Evolutionary conservation across 108 stramenopile genomes (phyloP).

Genomic region (Skeletonema grethae): DNA sequence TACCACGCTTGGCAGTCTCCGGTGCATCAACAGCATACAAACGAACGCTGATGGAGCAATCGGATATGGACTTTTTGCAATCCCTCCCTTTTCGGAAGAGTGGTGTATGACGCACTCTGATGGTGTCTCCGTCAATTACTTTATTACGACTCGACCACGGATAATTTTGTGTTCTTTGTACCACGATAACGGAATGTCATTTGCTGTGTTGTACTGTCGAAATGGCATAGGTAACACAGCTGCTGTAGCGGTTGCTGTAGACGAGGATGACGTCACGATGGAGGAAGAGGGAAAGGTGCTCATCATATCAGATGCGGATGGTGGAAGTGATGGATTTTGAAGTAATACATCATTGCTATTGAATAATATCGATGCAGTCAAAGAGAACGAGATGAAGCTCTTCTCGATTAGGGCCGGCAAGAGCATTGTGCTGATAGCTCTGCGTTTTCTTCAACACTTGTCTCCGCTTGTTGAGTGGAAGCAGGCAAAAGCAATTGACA

Average conservation of each 20-base stretch:
- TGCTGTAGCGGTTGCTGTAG: conserved; percentile 10
- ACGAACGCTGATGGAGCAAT: conserved; percentile 58
- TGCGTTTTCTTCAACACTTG: too few relatives aligned
- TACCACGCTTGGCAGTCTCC: conserved; percentile 56
- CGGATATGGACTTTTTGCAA: conserved; percentile 20
- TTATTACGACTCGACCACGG: conserved; percentile 55
- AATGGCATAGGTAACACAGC: conserved; percentile 11
- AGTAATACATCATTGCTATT: neutral
- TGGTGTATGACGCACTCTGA: conserved; percentile 43
- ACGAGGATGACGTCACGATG: neutral
- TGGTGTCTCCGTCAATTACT: conserved; percentile 73
- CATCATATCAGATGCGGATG: neutral
- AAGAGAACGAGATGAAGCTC: neutral
- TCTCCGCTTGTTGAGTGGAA: too few relatives aligned
- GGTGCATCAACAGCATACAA: conserved; percentile 70
- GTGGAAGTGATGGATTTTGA: neutral
- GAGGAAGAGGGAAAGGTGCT: neutral
- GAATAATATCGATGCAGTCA: neutral
- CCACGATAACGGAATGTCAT: conserved; percentile 52
- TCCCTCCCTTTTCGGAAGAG: conserved; percentile 15
- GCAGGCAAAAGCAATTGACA: too few relatives aligned
- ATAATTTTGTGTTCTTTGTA: conserved; percentile 38
- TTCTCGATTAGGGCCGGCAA: neutral
- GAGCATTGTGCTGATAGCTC: neutral
- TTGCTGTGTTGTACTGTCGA: conserved; percentile 56